Conservation (phyloP, 768 basidiomycete genomes). For the Mycena albidolilacea region DNA sequence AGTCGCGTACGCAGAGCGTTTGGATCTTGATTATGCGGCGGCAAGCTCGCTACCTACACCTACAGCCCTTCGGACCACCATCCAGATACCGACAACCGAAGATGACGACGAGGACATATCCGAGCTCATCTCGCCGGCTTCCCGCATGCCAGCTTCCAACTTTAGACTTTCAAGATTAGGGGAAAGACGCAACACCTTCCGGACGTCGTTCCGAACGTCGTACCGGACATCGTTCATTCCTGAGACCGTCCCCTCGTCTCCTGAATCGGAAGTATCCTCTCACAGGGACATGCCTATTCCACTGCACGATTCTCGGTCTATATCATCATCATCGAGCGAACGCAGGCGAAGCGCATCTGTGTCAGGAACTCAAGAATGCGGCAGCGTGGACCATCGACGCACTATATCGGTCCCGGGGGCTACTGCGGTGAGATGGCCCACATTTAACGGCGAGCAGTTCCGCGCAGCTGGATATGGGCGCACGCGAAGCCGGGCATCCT, state of each 20-base stretch:
- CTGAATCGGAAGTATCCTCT: slow-evolving; percentile 15
- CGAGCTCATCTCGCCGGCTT: slow-evolving; percentile 38
- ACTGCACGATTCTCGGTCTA: slow-evolving; percentile 30
- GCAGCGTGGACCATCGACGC: slow-evolving; percentile 28
- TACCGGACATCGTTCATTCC: slow-evolving; percentile 35
- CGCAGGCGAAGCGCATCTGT: slow-evolving; percentile 35
- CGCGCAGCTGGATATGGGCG: slow-evolving; percentile 30
- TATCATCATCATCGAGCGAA: slow-evolving; percentile 31
- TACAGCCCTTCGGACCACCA: slow-evolving; percentile 33
- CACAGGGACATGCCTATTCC: slow-evolving; percentile 5
- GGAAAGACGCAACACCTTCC: slow-evolving; percentile 28
- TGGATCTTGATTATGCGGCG: slow-evolving; percentile 35
- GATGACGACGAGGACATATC: slow-evolving; percentile 38
- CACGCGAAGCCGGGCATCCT: slow-evolving; percentile 24
- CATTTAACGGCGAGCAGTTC: slow-evolving; percentile 39
- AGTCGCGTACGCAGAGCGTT: slow-evolving; percentile 33
- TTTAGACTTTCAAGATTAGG: slow-evolving; percentile 35
- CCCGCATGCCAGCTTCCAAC: slow-evolving; percentile 25
- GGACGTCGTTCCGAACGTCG: slow-evolving; percentile 24
- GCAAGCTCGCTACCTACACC: slow-evolving; percentile 33
- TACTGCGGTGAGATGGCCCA: slow-evolving; percentile 30
- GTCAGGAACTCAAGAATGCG: slow-evolving; percentile 32
- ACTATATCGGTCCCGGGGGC: slow-evolving; percentile 28
- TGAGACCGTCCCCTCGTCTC: slow-evolving; percentile 27
- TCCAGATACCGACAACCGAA: slow-evolving; percentile 23